Evolutionary conservation across 169 alveolate species (phyloP).

Genomic region (Cardiosporidium cionae): DNA sequence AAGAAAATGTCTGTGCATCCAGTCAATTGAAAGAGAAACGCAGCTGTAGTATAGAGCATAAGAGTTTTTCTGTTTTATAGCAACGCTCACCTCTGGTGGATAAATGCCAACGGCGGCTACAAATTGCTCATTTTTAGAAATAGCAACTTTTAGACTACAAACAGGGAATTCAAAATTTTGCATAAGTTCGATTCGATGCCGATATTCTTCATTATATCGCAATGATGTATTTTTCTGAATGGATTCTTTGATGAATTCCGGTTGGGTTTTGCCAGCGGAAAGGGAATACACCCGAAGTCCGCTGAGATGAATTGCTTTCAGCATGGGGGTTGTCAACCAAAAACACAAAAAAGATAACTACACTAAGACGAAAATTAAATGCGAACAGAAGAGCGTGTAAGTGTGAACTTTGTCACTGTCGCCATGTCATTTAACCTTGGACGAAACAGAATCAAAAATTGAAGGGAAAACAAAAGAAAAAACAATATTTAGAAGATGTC

Average conservation of each 20-base stretch:
- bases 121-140: constrained; percentile 67
- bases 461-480: too few relatives aligned
- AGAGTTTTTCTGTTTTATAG: constrained; percentile 12
- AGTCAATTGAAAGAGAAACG: not conserved
- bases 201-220: not conserved
- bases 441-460: too few relatives aligned
- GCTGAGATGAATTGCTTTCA: not conserved
- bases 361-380: too few relatives aligned
- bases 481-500: too few relatives aligned
- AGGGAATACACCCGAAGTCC: not conserved
- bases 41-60: not conserved
- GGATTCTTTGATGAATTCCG: not conserved
- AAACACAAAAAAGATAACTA: too few relatives aligned
- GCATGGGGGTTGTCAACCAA: too few relatives aligned
- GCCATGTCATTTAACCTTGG: too few relatives aligned
- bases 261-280: not conserved
- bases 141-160: constrained; percentile 45
- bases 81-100: constrained; percentile 80
- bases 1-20: not conserved
- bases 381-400: too few relatives aligned
- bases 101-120: constrained; percentile 74
- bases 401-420: too few relatives aligned
- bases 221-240: not conserved
- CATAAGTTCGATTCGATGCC: constrained; percentile 12
- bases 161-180: constrained; percentile 28